phyloP scores from a whole-genome alignment of 306 rosid species.

The Trifolium fragiferum region DNA sequence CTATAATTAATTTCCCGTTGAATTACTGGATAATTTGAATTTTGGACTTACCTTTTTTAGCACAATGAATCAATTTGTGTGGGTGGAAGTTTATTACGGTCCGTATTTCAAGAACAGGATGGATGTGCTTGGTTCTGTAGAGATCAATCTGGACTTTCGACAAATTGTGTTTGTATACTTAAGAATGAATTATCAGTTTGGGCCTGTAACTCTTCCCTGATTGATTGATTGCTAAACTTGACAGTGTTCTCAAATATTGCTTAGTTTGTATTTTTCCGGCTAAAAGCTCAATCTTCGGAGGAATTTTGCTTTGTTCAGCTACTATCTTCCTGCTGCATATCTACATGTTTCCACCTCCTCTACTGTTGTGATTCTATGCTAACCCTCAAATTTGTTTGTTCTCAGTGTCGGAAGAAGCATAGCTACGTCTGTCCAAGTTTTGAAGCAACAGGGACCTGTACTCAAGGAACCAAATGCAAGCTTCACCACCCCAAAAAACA shows the following conservation, averaged over 20 bases:
- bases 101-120: not conserved
- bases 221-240: constrained; percentile 27
- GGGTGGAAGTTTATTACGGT: not conserved
- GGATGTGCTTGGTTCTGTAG: not conserved
- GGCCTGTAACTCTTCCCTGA: constrained; percentile 1
- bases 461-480: constrained; percentile 74
- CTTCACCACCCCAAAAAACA: constrained; percentile 84
- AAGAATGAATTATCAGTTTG: constrained; percentile 24
- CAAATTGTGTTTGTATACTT: not conserved
- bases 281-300: constrained; percentile 9
- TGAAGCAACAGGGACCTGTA: constrained; percentile 83
- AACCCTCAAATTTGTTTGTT: constrained; percentile 43
- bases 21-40: constrained; percentile 17
- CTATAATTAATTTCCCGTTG: constrained; percentile 10
- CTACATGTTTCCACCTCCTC: not conserved
- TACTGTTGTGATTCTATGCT: constrained; percentile 32
- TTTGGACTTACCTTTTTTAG: constrained; percentile 10
- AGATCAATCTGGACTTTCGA: constrained; percentile 4
- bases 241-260: constrained; percentile 8
- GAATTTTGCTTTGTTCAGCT: not conserved
- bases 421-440: constrained; percentile 81
- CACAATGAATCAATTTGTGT: constrained; percentile 10
- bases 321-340: constrained; percentile 1
- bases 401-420: constrained; percentile 96
- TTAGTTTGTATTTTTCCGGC: not conserved